Percentiles rank a stretch among this genome's conserved stretches.
phyloP scores from a whole-genome alignment of 352 stramenopile species.

The Pilasporangium apinafurcum region DNA sequence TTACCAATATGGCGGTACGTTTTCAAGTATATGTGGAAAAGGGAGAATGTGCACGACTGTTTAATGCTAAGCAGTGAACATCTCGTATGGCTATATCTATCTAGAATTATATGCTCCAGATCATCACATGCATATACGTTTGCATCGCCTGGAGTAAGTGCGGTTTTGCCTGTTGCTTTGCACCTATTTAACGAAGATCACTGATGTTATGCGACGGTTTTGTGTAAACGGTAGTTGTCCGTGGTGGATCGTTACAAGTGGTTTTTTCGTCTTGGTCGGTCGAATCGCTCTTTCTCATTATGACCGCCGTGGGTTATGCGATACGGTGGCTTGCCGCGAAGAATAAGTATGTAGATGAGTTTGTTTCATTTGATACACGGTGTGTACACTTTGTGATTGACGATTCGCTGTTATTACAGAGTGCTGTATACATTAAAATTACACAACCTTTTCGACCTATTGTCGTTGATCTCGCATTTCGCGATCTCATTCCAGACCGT shows the following conservation, averaged over 20 bases:
- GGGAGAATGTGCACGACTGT: no score
- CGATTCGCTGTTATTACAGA: conserved; percentile 15
- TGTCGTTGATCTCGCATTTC: conserved; percentile 83
- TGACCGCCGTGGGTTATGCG: conserved; percentile 60
- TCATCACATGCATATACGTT: conserved; percentile 72
- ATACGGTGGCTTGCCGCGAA: conserved; percentile 75
- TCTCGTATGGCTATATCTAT: background rate
- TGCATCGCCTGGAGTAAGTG: conserved; percentile 81
- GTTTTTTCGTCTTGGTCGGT: conserved; percentile 79
- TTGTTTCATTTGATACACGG: background rate
- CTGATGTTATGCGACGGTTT: background rate
- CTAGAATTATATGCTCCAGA: conserved; percentile 75
- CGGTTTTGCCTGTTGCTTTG: background rate
- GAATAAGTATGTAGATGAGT: conserved; percentile 54
- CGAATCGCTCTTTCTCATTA: conserved; percentile 71
- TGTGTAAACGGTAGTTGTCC: conserved; percentile 38
- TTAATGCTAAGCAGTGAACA: no score
- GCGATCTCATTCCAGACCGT: conserved; percentile 67
- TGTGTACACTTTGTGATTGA: background rate
- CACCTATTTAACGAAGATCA: background rate
- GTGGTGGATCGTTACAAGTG: conserved; percentile 55
- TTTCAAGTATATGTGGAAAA: background rate
- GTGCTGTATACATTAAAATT: conserved; percentile 52
- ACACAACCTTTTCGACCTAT: conserved; percentile 73
- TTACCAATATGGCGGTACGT: conserved; percentile 61